Evolutionary conservation across 2,329 filamentous ascomycete genomes (phyloP).

Genomic region (Hymenoscyphus albidus): DNA sequence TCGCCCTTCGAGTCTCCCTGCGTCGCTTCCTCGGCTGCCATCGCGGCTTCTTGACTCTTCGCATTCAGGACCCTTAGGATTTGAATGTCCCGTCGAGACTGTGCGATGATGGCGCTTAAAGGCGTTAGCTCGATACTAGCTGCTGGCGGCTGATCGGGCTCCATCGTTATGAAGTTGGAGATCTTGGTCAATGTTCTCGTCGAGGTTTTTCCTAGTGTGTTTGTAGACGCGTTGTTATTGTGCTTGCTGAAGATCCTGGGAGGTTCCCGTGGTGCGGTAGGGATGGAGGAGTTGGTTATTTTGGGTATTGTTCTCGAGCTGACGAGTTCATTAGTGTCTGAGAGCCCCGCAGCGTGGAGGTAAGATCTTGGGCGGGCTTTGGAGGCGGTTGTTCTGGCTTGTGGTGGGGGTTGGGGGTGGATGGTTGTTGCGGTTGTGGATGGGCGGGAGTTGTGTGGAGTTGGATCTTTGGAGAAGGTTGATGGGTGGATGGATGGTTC

Average conservation of each 20-base stretch:
- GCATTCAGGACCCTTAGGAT: background rate
- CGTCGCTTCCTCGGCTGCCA: too few species aligned
- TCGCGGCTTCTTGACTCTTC: background rate
- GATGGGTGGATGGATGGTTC: too few species aligned
- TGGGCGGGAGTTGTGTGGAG: background rate
- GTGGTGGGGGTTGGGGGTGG: background rate
- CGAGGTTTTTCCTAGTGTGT: background rate
- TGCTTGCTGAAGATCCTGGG: background rate
- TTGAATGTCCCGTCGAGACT: conserved; percentile 13
- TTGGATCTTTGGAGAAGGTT: background rate
- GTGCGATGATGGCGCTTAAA: conserved; percentile 10
- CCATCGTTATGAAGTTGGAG: background rate
- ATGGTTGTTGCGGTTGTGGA: background rate
- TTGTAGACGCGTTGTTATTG: background rate
- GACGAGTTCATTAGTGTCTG: background rate
- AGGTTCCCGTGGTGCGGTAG: background rate
- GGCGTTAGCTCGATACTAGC: conserved; percentile 11
- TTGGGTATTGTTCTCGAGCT: background rate
- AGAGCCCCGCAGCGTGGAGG: background rate
- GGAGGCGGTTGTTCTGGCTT: background rate
- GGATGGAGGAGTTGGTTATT: background rate
- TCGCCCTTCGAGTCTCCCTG: too few species aligned
- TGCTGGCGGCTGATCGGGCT: background rate
- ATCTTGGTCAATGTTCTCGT: background rate
- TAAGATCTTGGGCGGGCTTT: background rate